Base-by-base conservation (phyloP, 768 basidiomycete species). In the Podaxis carcinomalis region DNA sequence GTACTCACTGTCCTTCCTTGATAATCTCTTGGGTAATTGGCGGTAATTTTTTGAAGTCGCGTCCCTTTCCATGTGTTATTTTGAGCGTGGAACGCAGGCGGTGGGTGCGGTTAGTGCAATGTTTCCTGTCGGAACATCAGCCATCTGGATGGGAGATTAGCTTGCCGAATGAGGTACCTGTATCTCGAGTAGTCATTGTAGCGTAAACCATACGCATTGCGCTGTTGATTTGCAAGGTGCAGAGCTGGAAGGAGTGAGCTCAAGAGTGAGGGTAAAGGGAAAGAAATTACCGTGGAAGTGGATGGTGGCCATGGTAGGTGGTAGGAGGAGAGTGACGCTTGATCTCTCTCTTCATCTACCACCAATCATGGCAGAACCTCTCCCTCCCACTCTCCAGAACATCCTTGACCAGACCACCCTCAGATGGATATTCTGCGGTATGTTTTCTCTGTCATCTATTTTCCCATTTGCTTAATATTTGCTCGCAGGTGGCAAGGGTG, bases 351-450 rank as follows among this genome's bases (percentile, higher is more conserved):
- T 58, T 46, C 53, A 51, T 65, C 42, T 55, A 62, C 54, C 56
- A 62, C 57, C 57, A 53, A 62, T 58, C 64, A 87, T 88, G 86
- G 70, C 82, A 39, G 80, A 86, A 67, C 78, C 81, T 1, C 83
- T 96, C 44, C 82, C 84, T 14, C 87, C 96, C 19, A 95, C 93
- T 16, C 85, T 99, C 6, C 93, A 97, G 79, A 98, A 97, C 71
- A 79, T 99, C 52, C 77, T 99, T 32, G 95, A 98, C 74, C 96
- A 99, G 76, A 88, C 83, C 66, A 87, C 88, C 23, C 76, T 98
- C 63, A 97, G 98, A 73, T 99, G 96, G 96, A 98, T 99, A 70
- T 99, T 99, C 72, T 98, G 97, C 70, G 96, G 96, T 85, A 74
- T 62, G 90, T 83, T 32, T 62, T 61, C 46, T 62, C 58, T 37